A percentile compares a stretch with the other conserved stretches of the same genome.
phyloP scores from a whole-genome alignment of 805 yeast species.

The Kuraishia capsulata region DNA sequence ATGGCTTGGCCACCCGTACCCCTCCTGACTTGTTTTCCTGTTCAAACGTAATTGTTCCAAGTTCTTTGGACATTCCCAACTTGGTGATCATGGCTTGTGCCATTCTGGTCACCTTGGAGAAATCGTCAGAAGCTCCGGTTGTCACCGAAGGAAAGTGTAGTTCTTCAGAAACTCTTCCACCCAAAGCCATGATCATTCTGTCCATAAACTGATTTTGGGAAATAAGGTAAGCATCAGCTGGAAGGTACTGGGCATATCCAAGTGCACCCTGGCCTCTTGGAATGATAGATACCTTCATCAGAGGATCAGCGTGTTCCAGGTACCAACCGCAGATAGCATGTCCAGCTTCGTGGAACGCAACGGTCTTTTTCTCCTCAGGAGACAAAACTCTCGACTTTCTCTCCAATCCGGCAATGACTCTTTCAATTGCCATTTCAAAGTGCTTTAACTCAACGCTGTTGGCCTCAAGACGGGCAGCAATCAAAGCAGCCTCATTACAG shows the following conservation, averaged over 20 bases:
- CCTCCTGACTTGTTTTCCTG: constrained; percentile 59
- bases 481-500: constrained; percentile 94
- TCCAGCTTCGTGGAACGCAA: constrained; percentile 98
- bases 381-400: constrained; percentile 78
- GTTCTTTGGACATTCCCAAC: constrained; percentile 81
- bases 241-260: constrained; percentile 96
- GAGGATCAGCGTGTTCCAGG: constrained; percentile 83
- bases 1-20: constrained; percentile 53
- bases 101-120: constrained; percentile 89
- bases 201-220: constrained; percentile 73
- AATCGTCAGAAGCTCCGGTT: constrained; percentile 94
- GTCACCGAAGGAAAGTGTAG: constrained; percentile 87
- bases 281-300: constrained; percentile 89
- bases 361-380: constrained; percentile 79
- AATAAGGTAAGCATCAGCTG: constrained; percentile 81
- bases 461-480: constrained; percentile 83
- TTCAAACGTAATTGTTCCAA: constrained; percentile 81
- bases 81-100: constrained; percentile 90
- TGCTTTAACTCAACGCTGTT: constrained; percentile 64
- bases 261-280: constrained; percentile 96
- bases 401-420: constrained; percentile 95
- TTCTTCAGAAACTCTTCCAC: constrained; percentile 96
- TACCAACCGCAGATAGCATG: constrained; percentile 99
- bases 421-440: constrained; percentile 93
- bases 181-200: constrained; percentile 93